phyloP scores from a whole-genome alignment of 352 stramenopile genomes.

The Globisporangium spiculum region DNA sequence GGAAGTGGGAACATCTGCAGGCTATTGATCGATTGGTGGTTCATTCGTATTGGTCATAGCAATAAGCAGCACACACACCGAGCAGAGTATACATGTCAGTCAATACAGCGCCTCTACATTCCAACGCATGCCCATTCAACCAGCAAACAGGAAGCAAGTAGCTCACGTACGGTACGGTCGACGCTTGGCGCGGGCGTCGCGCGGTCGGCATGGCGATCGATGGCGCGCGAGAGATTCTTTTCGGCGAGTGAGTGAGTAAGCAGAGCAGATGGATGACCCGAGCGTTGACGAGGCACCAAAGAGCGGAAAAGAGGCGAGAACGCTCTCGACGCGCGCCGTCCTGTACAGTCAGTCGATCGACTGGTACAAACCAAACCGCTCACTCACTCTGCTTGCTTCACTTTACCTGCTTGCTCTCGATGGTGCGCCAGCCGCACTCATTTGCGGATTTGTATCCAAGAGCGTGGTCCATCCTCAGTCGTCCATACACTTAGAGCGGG shows the following conservation, averaged over 20 bases:
- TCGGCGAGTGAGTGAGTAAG: background rate
- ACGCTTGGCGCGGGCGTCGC: constrained; percentile 2
- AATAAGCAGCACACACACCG: too few species aligned
- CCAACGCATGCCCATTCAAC: background rate
- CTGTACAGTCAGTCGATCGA: background rate
- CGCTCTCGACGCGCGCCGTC: background rate
- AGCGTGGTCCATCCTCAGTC: background rate
- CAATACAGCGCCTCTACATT: background rate
- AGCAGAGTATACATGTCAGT: background rate
- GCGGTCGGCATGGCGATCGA: background rate
- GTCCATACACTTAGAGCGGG: constrained; percentile 4
- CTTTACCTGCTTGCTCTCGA: background rate
- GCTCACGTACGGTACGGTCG: constrained; percentile 8
- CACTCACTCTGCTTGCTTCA: background rate
- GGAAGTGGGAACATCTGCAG: constrained; percentile 13
- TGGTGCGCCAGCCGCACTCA: background rate
- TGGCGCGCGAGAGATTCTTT: constrained; percentile 1
- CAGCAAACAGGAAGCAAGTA: background rate
- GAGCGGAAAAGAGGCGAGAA: background rate
- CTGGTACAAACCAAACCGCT: background rate
- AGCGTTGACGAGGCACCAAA: background rate
- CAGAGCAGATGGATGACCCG: background rate
- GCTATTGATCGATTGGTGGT: background rate
- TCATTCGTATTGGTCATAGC: too few species aligned
- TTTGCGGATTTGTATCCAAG: background rate